Percentiles rank a stretch among this genome's conserved stretches.
These are phyloP conservation scores for Euphorbia lathyris DNA, from an alignment of 345 rosid genomes.

Conservation along the genomic window DNA sequence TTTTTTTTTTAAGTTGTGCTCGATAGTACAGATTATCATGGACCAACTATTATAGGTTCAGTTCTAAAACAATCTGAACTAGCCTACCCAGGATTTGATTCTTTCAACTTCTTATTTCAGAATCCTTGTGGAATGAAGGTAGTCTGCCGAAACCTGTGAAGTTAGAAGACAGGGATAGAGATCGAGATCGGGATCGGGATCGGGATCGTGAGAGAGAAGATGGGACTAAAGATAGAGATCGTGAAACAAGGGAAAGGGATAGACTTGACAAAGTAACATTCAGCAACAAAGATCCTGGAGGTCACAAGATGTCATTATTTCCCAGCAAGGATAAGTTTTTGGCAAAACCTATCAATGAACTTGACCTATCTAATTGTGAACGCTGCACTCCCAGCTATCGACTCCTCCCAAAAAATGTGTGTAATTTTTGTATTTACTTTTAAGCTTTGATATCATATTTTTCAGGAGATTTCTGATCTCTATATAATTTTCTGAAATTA, in stretches of 20 bases:
- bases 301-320: conserved; percentile 49
- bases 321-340: conserved; percentile 72
- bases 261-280: conserved; percentile 58
- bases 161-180: conserved; percentile 70
- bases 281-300: conserved; percentile 49
- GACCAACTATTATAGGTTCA: not conserved
- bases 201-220: conserved; percentile 57
- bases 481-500: conserved; percentile 17
- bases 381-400: conserved; percentile 98
- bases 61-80: conserved; percentile 11
- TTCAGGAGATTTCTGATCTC: conserved; percentile 12
- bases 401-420: conserved; percentile 83
- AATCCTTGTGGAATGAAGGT: conserved; percentile 64
- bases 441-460: conserved; percentile 3
- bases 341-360: conserved; percentile 87
- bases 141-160: conserved; percentile 60
- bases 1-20: not conserved
- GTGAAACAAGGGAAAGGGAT: conserved; percentile 66
- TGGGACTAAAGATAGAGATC: conserved; percentile 62
- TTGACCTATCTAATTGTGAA: conserved; percentile 93
- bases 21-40: not conserved
- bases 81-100: not conserved
- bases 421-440: conserved; percentile 12
- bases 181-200: no score
- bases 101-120: conserved; percentile 34